Evolutionary conservation across 2,329 filamentous ascomycete species (phyloP), one percentile per base, ranked within the genome.

Genomic region (Stenocarpella maydis): DNA sequence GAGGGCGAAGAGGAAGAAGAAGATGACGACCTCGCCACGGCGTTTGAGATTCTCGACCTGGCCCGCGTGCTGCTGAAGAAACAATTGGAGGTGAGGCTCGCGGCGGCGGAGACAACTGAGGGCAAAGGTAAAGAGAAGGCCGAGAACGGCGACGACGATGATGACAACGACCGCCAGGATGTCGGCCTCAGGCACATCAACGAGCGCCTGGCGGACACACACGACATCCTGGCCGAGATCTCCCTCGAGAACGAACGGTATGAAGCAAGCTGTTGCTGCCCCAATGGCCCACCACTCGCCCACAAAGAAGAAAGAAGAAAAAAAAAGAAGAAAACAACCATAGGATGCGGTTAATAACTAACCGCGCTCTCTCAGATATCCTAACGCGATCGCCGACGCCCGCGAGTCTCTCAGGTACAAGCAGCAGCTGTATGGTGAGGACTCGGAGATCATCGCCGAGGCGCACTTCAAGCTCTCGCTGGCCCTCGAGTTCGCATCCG

Each of bases 401-500:
- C 90, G 90, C 74, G 88, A 91, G 17, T 90, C 94, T 1, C 87
- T 98, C 60, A 87, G 88, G 49, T 88, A 97, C 76, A 97, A 97
- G 81, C 82, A 92, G 74, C 87, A 92, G 63, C 86, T 98, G 3
- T 94, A 93, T 77, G 87, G 93, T 0, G 86, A 91, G 61, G 93
- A 97, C 72, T 94, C 93, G 17, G 92, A 94, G 74, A 87, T 97
- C 64, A 87, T 98, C 68, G 95, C 96, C 50, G 96, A 99, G 83
- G 95, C 93, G 19, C 94, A 99, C 82, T 99, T 92, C 84, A 98
- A 98, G 82, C 90, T 99, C 31, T 97, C 95, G 0, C 88, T 99
- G 19, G 96, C 96, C 0, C 87, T 99, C 34, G 96, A 99, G 78
- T 98, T 98, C 75, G 93, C 93, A 4, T 96, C 94, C 0, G 89